Evolutionary conservation across 2,329 filamentous ascomycete species (phyloP).

Genomic region (Lecanosticta acicola): DNA sequence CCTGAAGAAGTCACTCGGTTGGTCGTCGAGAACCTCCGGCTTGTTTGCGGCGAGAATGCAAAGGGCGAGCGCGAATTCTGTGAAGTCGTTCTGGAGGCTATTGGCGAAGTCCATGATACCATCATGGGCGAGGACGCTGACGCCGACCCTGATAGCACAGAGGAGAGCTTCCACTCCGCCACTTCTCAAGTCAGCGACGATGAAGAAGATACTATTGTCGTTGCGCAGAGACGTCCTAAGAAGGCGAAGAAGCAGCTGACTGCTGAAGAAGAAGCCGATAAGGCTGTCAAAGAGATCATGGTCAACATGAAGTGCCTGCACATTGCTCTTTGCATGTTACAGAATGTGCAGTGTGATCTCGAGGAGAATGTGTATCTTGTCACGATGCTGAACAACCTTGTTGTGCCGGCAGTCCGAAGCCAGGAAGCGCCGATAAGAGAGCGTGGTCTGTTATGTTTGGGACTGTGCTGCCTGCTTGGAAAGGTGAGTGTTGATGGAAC

Average conservation of each 20-base stretch:
- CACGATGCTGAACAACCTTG: conserved; percentile 94
- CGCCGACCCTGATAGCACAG: conserved; percentile 40
- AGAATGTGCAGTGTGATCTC: conserved; percentile 81
- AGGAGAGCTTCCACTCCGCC: conserved; percentile 91
- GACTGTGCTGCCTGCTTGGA: conserved; percentile 84
- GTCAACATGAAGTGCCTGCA: conserved; percentile 98
- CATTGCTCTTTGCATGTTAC: conserved; percentile 94
- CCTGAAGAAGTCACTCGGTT: conserved; percentile 92
- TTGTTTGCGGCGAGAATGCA: conserved; percentile 70
- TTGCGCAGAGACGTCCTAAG: conserved; percentile 30
- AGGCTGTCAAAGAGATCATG: conserved; percentile 83
- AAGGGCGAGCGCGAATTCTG: conserved; percentile 78
- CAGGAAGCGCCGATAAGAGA: conserved; percentile 91
- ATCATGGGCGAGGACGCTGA: conserved; percentile 66
- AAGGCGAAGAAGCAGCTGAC: conserved; percentile 48
- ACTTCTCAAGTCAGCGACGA: conserved; percentile 73
- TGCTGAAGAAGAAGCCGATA: conserved; percentile 55
- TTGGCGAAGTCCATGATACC: conserved; percentile 93
- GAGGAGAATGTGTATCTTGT: conserved; percentile 89
- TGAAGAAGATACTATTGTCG: conserved; percentile 42
- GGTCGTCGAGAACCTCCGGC: conserved; percentile 71
- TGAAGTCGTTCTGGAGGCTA: conserved; percentile 81
- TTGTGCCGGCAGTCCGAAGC: conserved; percentile 89
- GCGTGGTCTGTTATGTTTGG: conserved; percentile 80
- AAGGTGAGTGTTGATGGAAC: conserved; percentile 48